phyloP scores from a whole-genome alignment of 2,329 filamentous ascomycete species.

The Trichoderma arundinaceum region DNA sequence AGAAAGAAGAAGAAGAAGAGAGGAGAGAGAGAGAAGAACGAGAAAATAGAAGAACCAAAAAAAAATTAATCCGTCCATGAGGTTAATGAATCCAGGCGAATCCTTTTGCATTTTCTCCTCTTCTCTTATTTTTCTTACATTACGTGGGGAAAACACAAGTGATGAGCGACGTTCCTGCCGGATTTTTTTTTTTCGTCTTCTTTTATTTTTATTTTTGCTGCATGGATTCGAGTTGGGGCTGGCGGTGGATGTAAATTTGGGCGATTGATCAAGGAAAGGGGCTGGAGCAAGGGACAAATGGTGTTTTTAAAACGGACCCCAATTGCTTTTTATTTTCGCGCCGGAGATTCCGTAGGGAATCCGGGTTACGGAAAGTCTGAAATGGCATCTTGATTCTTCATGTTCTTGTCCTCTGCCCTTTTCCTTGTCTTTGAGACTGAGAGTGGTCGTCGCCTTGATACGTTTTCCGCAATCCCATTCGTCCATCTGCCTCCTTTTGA shows the following conservation, averaged over 20 bases:
- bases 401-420: constrained; percentile 15
- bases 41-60: constrained; percentile 25
- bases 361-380: constrained; percentile 42
- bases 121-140: constrained; percentile 18
- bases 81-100: constrained; percentile 30
- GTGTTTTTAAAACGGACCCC: constrained; percentile 41
- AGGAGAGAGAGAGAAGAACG: constrained; percentile 28
- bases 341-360: constrained; percentile 43
- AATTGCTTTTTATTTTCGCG: constrained; percentile 37
- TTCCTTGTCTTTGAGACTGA: neutral
- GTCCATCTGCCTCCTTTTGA: too few relatives aligned
- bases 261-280: constrained; percentile 33
- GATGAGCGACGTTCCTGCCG: constrained; percentile 24
- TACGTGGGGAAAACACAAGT: constrained; percentile 1
- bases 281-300: constrained; percentile 45
- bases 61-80: constrained; percentile 26
- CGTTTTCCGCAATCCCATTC: neutral
- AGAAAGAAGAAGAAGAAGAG: constrained; percentile 32
- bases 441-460: too few relatives aligned
- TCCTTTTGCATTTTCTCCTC: constrained; percentile 17
- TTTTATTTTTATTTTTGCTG: neutral
- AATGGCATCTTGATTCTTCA: constrained; percentile 46
- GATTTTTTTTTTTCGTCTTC: constrained; percentile 5
- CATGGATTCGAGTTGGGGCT: constrained; percentile 23
- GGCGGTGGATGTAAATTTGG: constrained; percentile 31